Base-by-base conservation (phyloP, 805 yeast species). In the Starmerella vaccinii region DNA sequence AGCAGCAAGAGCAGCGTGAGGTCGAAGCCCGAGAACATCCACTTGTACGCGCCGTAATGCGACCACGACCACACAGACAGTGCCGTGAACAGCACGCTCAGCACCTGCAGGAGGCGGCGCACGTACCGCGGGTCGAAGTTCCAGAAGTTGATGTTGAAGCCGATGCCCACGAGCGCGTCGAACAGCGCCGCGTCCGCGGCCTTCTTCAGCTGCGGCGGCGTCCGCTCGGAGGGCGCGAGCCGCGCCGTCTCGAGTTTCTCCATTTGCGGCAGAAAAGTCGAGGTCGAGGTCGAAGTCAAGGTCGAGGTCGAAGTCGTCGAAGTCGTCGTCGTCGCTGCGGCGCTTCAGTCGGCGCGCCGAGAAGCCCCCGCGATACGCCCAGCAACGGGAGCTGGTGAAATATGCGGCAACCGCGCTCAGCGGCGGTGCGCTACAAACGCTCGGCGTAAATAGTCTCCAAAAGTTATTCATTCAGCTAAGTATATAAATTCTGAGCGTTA, bases 81-180 rank as follows among this genome's bases (percentile, higher is more conserved):
- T 12, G 38, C 38, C 19, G 16, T 34, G 39, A 55, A 42, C 10
- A 33, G 27, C 13, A 22, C 19, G 29, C 49, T 18, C 27, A 49
- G 49, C 13, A 18, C 19, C 26, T 52, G 49, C 41, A 55, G 46
- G 18, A 54, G 43, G 22, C 35, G 21, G 12, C 58, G 52, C 18
- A 55, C 57, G 35, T 53, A 34, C 24, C n/a, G 1, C 4, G 58
- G 58, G 19, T 55, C 57, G 40, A 55, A 54, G 30, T 29, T 50
- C 58, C 58, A 55, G 16, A 33, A 21, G 39, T 55, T 55, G 13
- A 37, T 34, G 39, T 47, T 27, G 49, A 55, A 55, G n/a, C 55
- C 53, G 18, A 43, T 32, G 7, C 37, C 49, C 2, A 40, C 50
- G 13, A 55, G 53, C 10, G 53, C 52, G 18, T 46, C 48, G 26